Base-by-base conservation (phyloP, 176 grass and related monocot species). In the Poa annua region DNA sequence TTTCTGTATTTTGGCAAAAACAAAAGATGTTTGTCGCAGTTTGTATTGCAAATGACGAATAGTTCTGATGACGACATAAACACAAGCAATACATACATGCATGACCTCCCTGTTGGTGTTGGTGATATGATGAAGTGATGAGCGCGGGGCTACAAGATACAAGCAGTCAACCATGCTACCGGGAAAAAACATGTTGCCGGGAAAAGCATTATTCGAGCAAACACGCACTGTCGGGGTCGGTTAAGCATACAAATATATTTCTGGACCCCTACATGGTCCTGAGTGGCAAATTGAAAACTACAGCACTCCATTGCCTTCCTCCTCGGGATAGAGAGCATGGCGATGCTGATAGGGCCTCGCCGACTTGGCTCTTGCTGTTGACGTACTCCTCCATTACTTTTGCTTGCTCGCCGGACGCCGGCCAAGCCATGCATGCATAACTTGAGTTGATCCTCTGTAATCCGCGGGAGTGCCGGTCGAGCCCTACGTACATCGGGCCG, bases 121-220 rank as follows among this genome's bases (percentile, higher is more conserved):
- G 36, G 36, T 38, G 36, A 6, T 38, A 6, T 6, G 36, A 38
- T 38, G 36, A 38, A 38, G 36, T 38, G 36, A 38, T 38, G 36
- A 38, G 36, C 36, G 36, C 5, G 36, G 36, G 36, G 36, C 36
- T 38, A 38, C 36, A 36, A 36, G 6, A n/a, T n/a, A n/a, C n/a
- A 36, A 42, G 34, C 67, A 5, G 86, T 84, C 81, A 84, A 80
- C 57, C 67, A 60, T 38, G 66, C 80, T 75, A 39, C 59, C 36
- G n/a, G 19, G 41, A 24, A 80, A 86, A 81, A 29, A 29, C 29
- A 29, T 29, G 66, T 85, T 75, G 32, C 59, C 26, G n/a, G 19
- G 41, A 24, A 80, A 86, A 81, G 77, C n/a, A 22, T 68, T n/a
- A 22, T 68, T n/a, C 6, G 4, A 59, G 39, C 85, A 41, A 41